Conservation (phyloP, 345 rosid genomes). For the Citrus cavaleriei region DNA sequence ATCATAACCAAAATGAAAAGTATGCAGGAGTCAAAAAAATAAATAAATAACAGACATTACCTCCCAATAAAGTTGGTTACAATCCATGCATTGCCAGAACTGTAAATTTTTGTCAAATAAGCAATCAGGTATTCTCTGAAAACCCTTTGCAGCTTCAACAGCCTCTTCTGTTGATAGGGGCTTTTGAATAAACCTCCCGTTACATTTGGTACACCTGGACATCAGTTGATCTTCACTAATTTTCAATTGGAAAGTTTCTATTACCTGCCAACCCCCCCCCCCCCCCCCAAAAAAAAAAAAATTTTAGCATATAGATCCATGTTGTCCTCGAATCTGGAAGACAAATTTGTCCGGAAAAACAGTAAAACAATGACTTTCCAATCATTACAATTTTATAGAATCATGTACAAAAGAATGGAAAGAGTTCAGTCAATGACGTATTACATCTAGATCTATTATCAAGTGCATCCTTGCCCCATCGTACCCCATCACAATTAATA, state of each 20-base stretch:
- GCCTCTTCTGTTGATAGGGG: constrained; percentile 82
- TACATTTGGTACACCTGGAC: constrained; percentile 96
- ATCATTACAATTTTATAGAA: too few species aligned
- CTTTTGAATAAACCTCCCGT: constrained; percentile 85
- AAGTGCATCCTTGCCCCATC: not conserved
- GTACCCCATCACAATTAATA: not conserved
- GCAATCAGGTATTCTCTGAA: constrained; percentile 86
- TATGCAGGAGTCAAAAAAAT: not conserved
- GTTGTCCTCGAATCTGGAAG: not conserved
- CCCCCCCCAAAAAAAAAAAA: not conserved
- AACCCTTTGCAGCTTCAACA: constrained; percentile 87
- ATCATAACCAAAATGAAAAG: not conserved
- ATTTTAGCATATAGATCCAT: not conserved
- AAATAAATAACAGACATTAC: constrained; percentile 27
- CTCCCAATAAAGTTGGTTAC: constrained; percentile 97
- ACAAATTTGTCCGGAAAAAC: not conserved
- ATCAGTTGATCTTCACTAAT: constrained; percentile 73
- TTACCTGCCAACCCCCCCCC: constrained; percentile 45
- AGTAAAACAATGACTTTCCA: not conserved
- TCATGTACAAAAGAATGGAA: not conserved
- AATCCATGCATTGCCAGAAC: constrained; percentile 97
- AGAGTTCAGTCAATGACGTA: not conserved
- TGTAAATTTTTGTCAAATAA: constrained; percentile 77
- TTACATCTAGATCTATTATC: not conserved
- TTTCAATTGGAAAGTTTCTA: constrained; percentile 61